Conservation (phyloP, 768 basidiomycete species). For the Tulasnella sp. region DNA sequence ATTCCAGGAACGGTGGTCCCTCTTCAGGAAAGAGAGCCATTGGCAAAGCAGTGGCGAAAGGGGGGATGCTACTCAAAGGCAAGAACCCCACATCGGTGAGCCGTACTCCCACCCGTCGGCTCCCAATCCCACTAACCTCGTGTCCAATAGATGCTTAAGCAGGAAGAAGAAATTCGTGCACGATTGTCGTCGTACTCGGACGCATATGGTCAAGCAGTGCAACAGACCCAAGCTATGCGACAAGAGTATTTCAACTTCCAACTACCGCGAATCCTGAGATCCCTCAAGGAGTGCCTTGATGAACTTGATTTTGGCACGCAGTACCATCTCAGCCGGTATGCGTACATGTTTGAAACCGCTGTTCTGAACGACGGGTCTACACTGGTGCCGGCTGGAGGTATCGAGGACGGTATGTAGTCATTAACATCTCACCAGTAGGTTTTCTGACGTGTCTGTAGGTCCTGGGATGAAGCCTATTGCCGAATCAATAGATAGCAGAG, state of each 20-base stretch:
- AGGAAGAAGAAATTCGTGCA: conserved; percentile 86
- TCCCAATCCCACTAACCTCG: neutral
- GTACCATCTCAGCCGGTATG: conserved; percentile 90
- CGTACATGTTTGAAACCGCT: conserved; percentile 85
- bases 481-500: conserved; percentile 85
- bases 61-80: conserved; percentile 78
- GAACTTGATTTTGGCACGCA: conserved; percentile 97
- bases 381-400: conserved; percentile 44
- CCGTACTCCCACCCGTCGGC: neutral
- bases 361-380: conserved; percentile 80
- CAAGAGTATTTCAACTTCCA: conserved; percentile 99
- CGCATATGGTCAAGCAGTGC: conserved; percentile 78
- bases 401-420: conserved; percentile 45
- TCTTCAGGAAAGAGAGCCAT: conserved; percentile 69
- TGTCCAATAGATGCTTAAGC: conserved; percentile 25
- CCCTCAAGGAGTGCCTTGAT: conserved; percentile 88
- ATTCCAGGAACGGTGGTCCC: conserved; percentile 38
- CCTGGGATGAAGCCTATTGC: conserved; percentile 74
- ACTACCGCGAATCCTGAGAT: conserved; percentile 78
- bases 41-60: conserved; percentile 85
- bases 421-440: conserved; percentile 9
- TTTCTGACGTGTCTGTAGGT: conserved; percentile 29
- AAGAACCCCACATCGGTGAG: conserved; percentile 79
- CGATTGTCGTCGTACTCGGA: conserved; percentile 80
- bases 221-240: conserved; percentile 76